phyloP scores from a whole-genome alignment of 495 filamentous ascomycete species.

The Penicillium longicatenatum region DNA sequence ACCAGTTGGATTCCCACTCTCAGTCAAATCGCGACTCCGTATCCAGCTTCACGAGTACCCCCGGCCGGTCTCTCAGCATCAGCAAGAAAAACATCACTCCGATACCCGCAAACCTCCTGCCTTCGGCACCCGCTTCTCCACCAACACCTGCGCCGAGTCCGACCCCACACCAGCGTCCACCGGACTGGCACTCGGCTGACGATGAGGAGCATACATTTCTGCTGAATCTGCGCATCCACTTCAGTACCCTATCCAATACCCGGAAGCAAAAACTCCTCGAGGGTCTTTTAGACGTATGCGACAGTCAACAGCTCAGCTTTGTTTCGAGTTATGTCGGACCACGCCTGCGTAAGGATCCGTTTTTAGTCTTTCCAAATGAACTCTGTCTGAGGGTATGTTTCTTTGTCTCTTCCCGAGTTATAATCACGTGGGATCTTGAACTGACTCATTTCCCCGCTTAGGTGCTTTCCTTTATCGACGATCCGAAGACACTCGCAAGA shows the following conservation, averaged over 20 bases:
- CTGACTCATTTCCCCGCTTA: constrained; percentile 32
- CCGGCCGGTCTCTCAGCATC: constrained; percentile 53
- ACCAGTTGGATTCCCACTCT: constrained; percentile 35
- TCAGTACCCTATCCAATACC: constrained; percentile 53
- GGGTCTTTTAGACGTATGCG: constrained; percentile 86
- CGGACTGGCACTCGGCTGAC: constrained; percentile 58
- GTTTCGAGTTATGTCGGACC: constrained; percentile 92
- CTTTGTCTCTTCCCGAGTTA: neutral
- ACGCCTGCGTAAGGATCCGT: constrained; percentile 92
- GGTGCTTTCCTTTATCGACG: constrained; percentile 93
- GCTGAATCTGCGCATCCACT: constrained; percentile 56
- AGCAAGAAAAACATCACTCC: constrained; percentile 52
- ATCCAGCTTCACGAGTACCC: constrained; percentile 38
- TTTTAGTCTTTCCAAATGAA: constrained; percentile 85
- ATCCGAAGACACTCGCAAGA: constrained; percentile 86
- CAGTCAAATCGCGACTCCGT: constrained; percentile 37
- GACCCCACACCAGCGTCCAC: constrained; percentile 60
- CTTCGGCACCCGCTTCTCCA: constrained; percentile 67
- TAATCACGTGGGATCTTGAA: constrained; percentile 4
- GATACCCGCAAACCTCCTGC: constrained; percentile 61
- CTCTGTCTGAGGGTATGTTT: constrained; percentile 77
- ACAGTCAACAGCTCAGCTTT: constrained; percentile 91
- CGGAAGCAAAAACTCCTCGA: constrained; percentile 69
- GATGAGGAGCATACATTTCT: constrained; percentile 60
- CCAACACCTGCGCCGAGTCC: constrained; percentile 71